Conservation (phyloP, 106 monocot genomes). For the Dioscorea zingiberensis region DNA sequence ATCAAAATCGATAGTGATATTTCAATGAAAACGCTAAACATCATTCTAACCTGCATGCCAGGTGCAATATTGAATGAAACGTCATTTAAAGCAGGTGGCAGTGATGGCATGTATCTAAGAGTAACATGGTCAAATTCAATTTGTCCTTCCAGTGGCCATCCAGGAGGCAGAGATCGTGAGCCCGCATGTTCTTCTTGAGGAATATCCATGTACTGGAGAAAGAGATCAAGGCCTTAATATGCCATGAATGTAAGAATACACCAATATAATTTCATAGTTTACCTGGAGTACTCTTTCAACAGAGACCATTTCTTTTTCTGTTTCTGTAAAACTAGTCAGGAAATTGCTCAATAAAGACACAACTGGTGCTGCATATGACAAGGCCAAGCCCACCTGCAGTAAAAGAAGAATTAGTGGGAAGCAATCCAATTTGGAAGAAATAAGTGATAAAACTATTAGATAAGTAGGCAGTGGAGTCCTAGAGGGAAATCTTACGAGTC, state of each 20-base stretch:
- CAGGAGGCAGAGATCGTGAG: conserved; percentile 27
- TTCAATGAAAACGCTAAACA: no score
- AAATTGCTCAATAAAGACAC: conserved; percentile 83
- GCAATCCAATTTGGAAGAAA: background rate
- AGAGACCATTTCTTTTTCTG: conserved; percentile 98
- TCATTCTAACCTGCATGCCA: conserved; percentile 64
- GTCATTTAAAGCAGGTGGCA: conserved; percentile 63
- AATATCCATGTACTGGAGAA: conserved; percentile 74
- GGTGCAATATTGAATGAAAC: conserved; percentile 72
- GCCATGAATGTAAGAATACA: background rate
- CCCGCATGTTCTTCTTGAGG: conserved; percentile 79
- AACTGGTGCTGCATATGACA: conserved; percentile 85
- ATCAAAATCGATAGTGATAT: no score
- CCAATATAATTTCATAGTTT: background rate
- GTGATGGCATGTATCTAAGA: conserved; percentile 59
- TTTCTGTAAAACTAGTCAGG: conserved; percentile 89
- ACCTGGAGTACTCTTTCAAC: conserved; percentile 95
- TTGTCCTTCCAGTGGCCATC: conserved; percentile 76
- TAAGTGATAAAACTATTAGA: background rate
- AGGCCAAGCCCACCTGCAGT: conserved; percentile 74
- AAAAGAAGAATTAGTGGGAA: background rate
- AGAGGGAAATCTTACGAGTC: conserved; percentile 44
- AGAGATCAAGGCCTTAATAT: conserved; percentile 3
- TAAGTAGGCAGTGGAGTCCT: no score
- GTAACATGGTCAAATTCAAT: conserved; percentile 85